Evolutionary conservation across 192 early-diverging fungal species (phyloP).

Genomic region (Coemansia sp.): DNA sequence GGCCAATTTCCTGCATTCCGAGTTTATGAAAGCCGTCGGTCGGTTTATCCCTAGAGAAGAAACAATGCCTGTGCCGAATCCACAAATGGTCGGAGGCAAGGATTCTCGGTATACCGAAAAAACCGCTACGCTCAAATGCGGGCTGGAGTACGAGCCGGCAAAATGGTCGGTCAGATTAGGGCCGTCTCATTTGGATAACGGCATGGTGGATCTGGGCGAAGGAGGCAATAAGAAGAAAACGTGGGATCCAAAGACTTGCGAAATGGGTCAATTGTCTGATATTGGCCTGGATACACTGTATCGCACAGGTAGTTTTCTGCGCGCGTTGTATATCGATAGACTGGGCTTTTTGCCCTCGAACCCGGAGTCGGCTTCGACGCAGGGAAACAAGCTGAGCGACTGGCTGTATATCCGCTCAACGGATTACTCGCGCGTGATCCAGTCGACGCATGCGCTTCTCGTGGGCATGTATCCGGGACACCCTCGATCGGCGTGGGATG

Average conservation of each 20-base stretch:
- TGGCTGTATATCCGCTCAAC: conserved; percentile 59
- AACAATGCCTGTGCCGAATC: conserved; percentile 22
- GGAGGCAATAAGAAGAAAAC: neutral
- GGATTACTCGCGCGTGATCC: conserved; percentile 65
- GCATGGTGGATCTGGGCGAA: neutral
- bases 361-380: neutral
- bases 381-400: conserved; percentile 8
- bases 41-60: conserved; percentile 28
- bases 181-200: neutral
- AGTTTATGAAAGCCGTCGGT: conserved; percentile 43
- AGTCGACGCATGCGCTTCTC: conserved; percentile 63
- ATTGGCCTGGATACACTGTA: conserved; percentile 53
- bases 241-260: conserved; percentile 27
- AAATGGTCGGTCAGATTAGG: conserved; percentile 31
- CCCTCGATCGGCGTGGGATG: conserved; percentile 5
- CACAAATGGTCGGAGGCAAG: neutral
- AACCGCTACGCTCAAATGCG: conserved; percentile 25
- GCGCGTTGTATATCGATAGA: conserved; percentile 56
- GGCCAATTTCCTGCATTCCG: conserved; percentile 31
- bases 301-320: conserved; percentile 41
- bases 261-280: conserved; percentile 59
- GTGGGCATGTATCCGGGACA: conserved; percentile 57
- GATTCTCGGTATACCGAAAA: conserved; percentile 14
- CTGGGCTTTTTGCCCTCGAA: conserved; percentile 32
- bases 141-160: conserved; percentile 36